Evolutionary conservation across 2,329 filamentous ascomycete species (phyloP), one percentile per base, ranked within the genome.

Genomic region (Aspergillus fischeri): DNA sequence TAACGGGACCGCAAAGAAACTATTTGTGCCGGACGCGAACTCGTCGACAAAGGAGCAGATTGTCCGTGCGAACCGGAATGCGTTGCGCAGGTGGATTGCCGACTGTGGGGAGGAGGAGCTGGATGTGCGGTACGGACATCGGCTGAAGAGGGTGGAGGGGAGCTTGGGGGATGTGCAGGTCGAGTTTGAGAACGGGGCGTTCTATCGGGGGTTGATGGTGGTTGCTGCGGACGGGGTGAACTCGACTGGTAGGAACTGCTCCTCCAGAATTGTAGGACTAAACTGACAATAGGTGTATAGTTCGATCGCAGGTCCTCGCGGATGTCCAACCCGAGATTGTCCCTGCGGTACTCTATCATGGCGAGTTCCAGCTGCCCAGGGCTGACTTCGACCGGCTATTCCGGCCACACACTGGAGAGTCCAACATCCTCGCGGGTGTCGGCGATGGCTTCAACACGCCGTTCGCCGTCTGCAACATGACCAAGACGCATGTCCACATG

Each of bases 401-500:
- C 41, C 51, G 57, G 17, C 54, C 57, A 2, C 48, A 51, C 8
- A 49, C n/a, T 2, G 57, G 57, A 8, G 24, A 54, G 4, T 54
- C 54, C 2, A 59, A 53, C 28, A 52, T 59, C 27, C 17, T 57
- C 7, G 54, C 54, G 10, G 57, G 57, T 3, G 54, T 59, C 1
- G 57, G 57, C 3, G 57, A 59, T 29, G 49, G 57, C 17, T 59
- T 59, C 44, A 59, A 59, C 25, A 47, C 57, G 3, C 57, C 57
- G 38, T 35, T 59, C n/a, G 50, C 57, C 1, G 38, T 59, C 4
- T 59, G 54, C 54, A 57, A 57, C 11, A 50, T 56, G 28, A 57
- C 51, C 25, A 42, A 28, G 11, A 52, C 54, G 14, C n/a, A 48
- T 2, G 57, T 54, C 4, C 47, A 59, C 35, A 45, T 59, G 24